Base-by-base conservation (phyloP, 164 flowering plant genomes). In the Berberis vulgaris region DNA sequence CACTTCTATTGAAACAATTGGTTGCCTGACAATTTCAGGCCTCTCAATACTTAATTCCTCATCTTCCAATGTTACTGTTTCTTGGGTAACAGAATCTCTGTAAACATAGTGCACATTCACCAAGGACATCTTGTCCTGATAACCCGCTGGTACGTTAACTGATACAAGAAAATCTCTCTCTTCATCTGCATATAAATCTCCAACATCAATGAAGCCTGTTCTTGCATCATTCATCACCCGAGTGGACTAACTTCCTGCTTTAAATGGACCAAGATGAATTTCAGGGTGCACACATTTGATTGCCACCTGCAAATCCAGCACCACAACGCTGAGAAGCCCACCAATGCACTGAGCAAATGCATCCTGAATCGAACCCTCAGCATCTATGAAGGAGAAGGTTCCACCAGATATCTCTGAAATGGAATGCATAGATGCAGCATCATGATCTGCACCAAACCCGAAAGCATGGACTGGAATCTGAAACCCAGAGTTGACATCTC, bases 301-400 rank as follows among this genome's bases (percentile, higher is more conserved):
- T 44, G 56, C 66, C 8, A 94, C 83, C 57, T 50, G 72, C 38
- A 86, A 74, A 52, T 87, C 92, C 71, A 88, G 97, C 43, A 80
- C 83, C 41, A 90, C 97, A 26, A 93, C 97, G 65, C 96, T 93
- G 7, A 93, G 72, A 4, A 93, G 85, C 45, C 98, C 98, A 39
- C 98, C 98, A 59, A 93, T 90, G 72, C 98, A 93, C 71, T 88
- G 97, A 12, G 98, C 98, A 78, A 93, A 93, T 8, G 98, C 98
- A 69, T 93, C 98, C 74, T 93, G 98, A 67, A 93, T 88, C 54
- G 83, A 89, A 72, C 67, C 61, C 77, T 90, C 97, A 2, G 91
- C 78, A 71, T 93, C 97, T 60, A 93, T 87, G 74, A 90, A 93
- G 10, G 98, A 93, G 77, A 94, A 94, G 43, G 99, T 91, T n/a